phyloP scores from a whole-genome alignment of 208 protist species.

The Leishmania tarentolae region DNA sequence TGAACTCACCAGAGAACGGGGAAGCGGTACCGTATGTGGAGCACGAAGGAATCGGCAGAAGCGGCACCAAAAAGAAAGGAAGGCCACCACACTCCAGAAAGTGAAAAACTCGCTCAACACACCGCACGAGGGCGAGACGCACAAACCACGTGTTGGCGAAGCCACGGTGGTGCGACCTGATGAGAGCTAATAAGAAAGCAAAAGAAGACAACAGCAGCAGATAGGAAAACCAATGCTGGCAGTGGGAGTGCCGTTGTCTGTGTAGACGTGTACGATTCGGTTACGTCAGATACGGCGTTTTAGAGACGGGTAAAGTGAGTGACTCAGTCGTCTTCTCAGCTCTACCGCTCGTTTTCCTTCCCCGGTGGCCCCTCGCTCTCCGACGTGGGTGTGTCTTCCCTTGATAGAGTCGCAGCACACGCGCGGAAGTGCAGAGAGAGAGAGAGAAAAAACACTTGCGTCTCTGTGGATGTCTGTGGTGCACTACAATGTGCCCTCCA shows the following conservation, averaged over 20 bases:
- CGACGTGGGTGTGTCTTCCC: background rate
- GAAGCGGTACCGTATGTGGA: background rate
- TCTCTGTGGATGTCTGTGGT: background rate
- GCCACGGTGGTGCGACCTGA: background rate
- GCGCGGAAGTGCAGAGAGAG: background rate
- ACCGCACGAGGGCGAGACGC: background rate
- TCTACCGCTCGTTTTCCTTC: background rate
- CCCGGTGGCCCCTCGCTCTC: background rate
- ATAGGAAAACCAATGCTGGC: background rate
- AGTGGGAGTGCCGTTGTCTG: background rate
- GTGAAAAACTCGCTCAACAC: background rate
- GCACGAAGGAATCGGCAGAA: background rate
- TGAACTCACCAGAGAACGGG: background rate
- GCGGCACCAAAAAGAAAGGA: background rate
- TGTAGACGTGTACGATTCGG: background rate
- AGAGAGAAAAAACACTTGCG: background rate
- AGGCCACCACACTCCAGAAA: background rate
- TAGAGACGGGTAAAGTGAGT: background rate
- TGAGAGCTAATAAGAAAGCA: background rate
- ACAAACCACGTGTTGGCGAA: background rate
- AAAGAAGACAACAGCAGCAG: background rate
- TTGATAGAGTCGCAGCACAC: background rate
- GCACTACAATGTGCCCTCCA: background rate
- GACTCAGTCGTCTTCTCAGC: background rate
- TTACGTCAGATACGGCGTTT: background rate